Base-by-base conservation (phyloP, 257 asterid species). In the Solanum rostratum region DNA sequence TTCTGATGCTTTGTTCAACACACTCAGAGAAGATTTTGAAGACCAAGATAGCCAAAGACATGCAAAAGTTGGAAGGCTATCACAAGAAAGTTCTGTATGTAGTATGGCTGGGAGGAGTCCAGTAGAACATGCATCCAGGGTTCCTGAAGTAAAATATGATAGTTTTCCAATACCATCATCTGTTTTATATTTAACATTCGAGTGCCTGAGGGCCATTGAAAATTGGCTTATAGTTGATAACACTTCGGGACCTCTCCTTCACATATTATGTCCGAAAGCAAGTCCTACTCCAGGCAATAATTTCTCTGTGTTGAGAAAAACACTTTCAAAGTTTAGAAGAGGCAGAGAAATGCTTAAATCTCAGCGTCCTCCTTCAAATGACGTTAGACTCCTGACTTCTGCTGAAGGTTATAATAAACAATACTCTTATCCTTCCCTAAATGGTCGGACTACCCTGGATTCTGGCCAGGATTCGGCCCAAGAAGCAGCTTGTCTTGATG, bases 51-150 rank as follows among this genome's bases (percentile, higher is more conserved):
- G 85, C 85, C 86, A 82, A 71, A 94, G 98, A 88, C 98, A 91
- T 92, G 97, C 98, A 84, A 95, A 97, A 92, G 97, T 95, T 84
- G 98, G 98, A 88, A 92, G 97, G 91, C 91, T 93, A 83, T 94
- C 97, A 69, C 94, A 91, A 89, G 98, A 96, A 90, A 91, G 98
- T 91, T 92, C 97, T 13, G 92, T 93, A 70, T 84, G 93, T 84
- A 91, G 97, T 86, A 76, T 85, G 86, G 89, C 93, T 1, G 98
- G 94, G 84, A 91, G 93, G 90, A 89, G 86, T 63, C 66, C 91
- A 50, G 63, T 87, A 53, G 94, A 91, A 85, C 87, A 88, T 86
- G 89, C 89, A 41, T 85, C 85, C 83, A 93, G 88, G 89, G 84
- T 87, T 65, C 81, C 89, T 76, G 90, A 85, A 74, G 54, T 59